Percentiles rank a stretch among this genome's conserved stretches.
Evolutionary conservation across 2,329 filamentous ascomycete species (phyloP).

Genomic region (Myriosclerotinia curreyana): DNA sequence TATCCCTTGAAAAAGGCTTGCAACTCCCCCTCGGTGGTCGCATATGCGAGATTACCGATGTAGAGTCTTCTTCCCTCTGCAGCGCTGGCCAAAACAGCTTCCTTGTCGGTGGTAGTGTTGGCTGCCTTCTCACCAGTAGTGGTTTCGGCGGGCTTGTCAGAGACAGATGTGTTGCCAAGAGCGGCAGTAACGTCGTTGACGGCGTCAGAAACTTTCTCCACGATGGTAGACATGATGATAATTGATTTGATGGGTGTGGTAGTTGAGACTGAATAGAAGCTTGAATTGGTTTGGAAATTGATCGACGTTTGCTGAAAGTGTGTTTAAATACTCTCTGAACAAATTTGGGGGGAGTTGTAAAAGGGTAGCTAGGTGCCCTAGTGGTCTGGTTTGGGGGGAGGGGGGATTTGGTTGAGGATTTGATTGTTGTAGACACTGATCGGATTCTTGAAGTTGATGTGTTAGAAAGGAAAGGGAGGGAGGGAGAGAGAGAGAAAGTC

Average conservation of each 20-base stretch:
- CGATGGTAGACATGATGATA: slow-evolving; percentile 78
- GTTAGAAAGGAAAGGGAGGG: slow-evolving; percentile 30
- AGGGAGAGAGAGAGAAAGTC: slow-evolving; percentile 34
- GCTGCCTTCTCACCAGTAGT: slow-evolving; percentile 39
- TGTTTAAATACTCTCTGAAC: slow-evolving; percentile 61
- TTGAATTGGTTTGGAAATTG: slow-evolving; percentile 46
- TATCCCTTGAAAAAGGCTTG: slow-evolving; percentile 99
- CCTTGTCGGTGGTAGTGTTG: slow-evolving; percentile 59
- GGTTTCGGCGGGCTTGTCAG: slow-evolving; percentile 50
- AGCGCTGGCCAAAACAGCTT: slow-evolving; percentile 93
- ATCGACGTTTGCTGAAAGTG: slow-evolving; percentile 44
- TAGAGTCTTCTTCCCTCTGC: slow-evolving; percentile 99
- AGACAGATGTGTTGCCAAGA: slow-evolving; percentile 64
- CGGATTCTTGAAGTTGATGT: slow-evolving; percentile 35
- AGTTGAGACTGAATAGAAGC: slow-evolving; percentile 50
- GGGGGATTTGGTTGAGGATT: slow-evolving; percentile 38
- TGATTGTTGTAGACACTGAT: slow-evolving; percentile 35
- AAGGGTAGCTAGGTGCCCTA: slow-evolving; percentile 93
- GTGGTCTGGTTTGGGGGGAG: slow-evolving; percentile 48
- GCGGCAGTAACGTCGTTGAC: slow-evolving; percentile 72
- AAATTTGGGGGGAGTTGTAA: slow-evolving; percentile 61
- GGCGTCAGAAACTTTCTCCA: slow-evolving; percentile 65
- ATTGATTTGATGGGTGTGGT: slow-evolving; percentile 36
- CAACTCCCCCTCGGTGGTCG: slow-evolving; percentile 99
- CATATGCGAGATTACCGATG: slow-evolving; percentile 99